Conservation (phyloP, 2,329 filamentous ascomycete genomes). For the Exutisphaerella laricina region DNA sequence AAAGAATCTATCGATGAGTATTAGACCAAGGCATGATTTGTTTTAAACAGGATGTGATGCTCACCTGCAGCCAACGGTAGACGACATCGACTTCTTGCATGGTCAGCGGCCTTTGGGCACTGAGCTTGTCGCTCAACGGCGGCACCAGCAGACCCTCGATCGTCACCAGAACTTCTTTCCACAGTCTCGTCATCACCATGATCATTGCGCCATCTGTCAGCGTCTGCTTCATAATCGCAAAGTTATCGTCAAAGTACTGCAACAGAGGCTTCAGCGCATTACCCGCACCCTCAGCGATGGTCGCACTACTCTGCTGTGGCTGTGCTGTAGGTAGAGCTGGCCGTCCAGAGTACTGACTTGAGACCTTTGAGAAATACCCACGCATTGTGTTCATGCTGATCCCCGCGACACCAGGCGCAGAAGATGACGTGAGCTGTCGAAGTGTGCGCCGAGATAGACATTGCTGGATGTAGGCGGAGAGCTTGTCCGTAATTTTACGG, state of each 20-base stretch:
- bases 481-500: slow-evolving; percentile 95
- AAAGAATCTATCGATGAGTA: slow-evolving; percentile 60
- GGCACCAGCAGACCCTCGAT: slow-evolving; percentile 88
- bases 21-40: too few species aligned
- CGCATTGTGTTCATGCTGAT: slow-evolving; percentile 58
- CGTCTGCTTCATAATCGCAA: slow-evolving; percentile 97
- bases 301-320: slow-evolving; percentile 11
- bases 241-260: slow-evolving; percentile 96
- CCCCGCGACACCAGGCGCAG: slow-evolving; percentile 48
- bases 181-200: slow-evolving; percentile 94
- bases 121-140: slow-evolving; percentile 90
- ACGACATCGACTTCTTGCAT: slow-evolving; percentile 91
- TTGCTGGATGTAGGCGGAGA: slow-evolving; percentile 86
- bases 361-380: slow-evolving; percentile 51
- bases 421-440: slow-evolving; percentile 59
- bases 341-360: slow-evolving; percentile 35
- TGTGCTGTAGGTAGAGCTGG: slow-evolving; percentile 21
- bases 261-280: slow-evolving; percentile 80
- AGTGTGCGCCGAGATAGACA: slow-evolving; percentile 80
- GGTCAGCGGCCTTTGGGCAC: slow-evolving; percentile 72
- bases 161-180: slow-evolving; percentile 94
- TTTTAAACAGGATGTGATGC: neutral
- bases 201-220: slow-evolving; percentile 95
- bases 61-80: slow-evolving; percentile 77
- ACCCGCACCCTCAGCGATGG: slow-evolving; percentile 66